These are phyloP conservation scores for Penicillium psychrofluorescens DNA, from an alignment of 495 filamentous ascomycete species.

Conservation along the genomic window DNA sequence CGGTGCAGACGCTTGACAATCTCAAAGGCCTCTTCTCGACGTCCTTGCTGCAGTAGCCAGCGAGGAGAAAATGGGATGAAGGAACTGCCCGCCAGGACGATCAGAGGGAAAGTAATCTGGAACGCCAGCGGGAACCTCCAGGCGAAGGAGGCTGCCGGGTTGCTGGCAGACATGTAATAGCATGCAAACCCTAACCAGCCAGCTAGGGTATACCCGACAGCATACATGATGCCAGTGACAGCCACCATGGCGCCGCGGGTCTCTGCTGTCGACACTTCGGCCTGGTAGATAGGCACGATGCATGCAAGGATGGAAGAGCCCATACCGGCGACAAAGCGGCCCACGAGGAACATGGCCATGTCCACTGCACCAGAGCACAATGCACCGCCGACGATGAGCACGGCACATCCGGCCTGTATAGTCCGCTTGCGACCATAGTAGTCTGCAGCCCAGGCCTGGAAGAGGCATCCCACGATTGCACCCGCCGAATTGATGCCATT, in stretches of 20 bases:
- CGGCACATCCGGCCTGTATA: conserved; percentile 23
- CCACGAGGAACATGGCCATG: conserved; percentile 34
- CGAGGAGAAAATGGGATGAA: conserved; percentile 27
- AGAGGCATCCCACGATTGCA: conserved; percentile 18
- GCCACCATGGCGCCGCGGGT: conserved; percentile 28
- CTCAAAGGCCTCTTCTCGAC: conserved; percentile 16
- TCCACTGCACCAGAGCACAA: conserved; percentile 28
- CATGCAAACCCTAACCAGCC: conserved; percentile 28
- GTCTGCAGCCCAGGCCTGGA: conserved; percentile 21
- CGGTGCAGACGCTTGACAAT: conserved; percentile 18
- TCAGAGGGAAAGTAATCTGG: conserved; percentile 19
- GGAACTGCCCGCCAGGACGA: conserved; percentile 16
- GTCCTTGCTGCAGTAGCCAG: conserved; percentile 25
- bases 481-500: conserved; percentile 36
- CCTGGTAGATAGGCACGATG: conserved; percentile 31
- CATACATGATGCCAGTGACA: conserved; percentile 23
- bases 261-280: conserved; percentile 30
- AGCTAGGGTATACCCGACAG: conserved; percentile 21
- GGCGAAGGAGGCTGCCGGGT: conserved; percentile 10
- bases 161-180: conserved; percentile 13
- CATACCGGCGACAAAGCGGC: conserved; percentile 26
- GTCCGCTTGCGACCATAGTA: conserved; percentile 19
- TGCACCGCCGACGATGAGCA: conserved; percentile 25
- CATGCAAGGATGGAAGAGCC: conserved; percentile 27
- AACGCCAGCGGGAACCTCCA: conserved; percentile 33